phyloP scores from a whole-genome alignment of 768 basidiomycete genomes.

The Scleroderma citrinum region DNA sequence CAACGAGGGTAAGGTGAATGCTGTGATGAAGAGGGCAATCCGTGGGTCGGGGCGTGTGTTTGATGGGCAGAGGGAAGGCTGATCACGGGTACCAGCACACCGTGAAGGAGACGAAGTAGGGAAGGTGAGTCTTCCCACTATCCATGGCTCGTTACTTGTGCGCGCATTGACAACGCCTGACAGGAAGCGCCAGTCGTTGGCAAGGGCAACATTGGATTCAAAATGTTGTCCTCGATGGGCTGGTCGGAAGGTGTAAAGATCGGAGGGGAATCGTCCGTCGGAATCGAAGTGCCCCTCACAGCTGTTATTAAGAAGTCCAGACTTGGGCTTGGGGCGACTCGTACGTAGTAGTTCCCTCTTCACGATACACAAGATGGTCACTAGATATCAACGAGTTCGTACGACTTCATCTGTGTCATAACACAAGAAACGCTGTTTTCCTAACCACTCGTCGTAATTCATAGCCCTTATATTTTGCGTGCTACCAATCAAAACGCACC shows the following conservation, averaged over 20 bases:
- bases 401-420: too few species aligned
- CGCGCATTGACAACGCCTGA: not conserved
- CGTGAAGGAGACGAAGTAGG: slow-evolving; percentile 87
- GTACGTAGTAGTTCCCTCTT: not conserved
- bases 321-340: slow-evolving; percentile 69
- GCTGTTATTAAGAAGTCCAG: slow-evolving; percentile 87
- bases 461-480: too few species aligned
- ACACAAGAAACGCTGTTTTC: too few species aligned
- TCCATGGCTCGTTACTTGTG: not conserved
- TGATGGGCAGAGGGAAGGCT: slow-evolving; percentile 11
- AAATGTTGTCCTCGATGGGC: slow-evolving; percentile 84
- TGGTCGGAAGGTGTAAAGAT: slow-evolving; percentile 82
- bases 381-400: not conserved
- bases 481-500: too few species aligned
- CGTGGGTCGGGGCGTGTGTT: slow-evolving; percentile 22
- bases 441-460: too few species aligned
- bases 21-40: slow-evolving; percentile 32
- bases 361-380: not conserved
- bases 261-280: slow-evolving; percentile 49
- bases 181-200: slow-evolving; percentile 80
- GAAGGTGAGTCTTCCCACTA: slow-evolving; percentile 28
- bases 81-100: slow-evolving; percentile 40
- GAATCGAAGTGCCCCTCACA: slow-evolving; percentile 69
- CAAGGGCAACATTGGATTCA: slow-evolving; percentile 78
- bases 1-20: slow-evolving; percentile 56